Evolutionary conservation across 1,284 basidiomycete genomes (phyloP).

Genomic region (Meira nashicola): DNA sequence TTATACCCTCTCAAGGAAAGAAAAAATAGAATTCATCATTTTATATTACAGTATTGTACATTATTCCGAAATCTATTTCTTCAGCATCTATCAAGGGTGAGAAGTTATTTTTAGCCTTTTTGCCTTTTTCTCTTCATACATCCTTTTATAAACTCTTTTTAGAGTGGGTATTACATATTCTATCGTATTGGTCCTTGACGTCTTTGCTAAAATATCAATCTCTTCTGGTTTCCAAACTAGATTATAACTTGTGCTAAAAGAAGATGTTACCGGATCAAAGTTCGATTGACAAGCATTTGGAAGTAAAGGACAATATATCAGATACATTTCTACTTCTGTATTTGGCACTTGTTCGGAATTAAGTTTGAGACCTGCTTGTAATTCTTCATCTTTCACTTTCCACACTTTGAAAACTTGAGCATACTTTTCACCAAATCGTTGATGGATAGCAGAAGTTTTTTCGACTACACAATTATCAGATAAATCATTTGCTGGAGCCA

Average conservation of each 20-base stretch:
- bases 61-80: no score
- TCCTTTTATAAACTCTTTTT: constrained; percentile 20
- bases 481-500: constrained; percentile 8
- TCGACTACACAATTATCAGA: not conserved
- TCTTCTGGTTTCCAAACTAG: constrained; percentile 46
- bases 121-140: constrained; percentile 29
- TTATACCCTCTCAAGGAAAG: no score
- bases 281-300: constrained; percentile 31
- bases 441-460: constrained; percentile 9
- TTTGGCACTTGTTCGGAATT: constrained; percentile 10
- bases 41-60: no score
- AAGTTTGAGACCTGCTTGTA: not conserved
- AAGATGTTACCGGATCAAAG: constrained; percentile 35
- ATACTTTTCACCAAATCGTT: constrained; percentile 24
- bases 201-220: constrained; percentile 33
- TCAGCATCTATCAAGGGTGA: no score
- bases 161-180: constrained; percentile 25
- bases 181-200: constrained; percentile 34
- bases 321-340: constrained; percentile 22
- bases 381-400: constrained; percentile 7
- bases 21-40: no score
- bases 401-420: constrained; percentile 26
- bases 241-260: constrained; percentile 48
- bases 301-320: constrained; percentile 45
- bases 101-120: not conserved